Evolutionary conservation across 176 grass and related monocot genomes (phyloP), one percentile per base, ranked within the genome.

Genomic region (Triticum turgidum): DNA sequence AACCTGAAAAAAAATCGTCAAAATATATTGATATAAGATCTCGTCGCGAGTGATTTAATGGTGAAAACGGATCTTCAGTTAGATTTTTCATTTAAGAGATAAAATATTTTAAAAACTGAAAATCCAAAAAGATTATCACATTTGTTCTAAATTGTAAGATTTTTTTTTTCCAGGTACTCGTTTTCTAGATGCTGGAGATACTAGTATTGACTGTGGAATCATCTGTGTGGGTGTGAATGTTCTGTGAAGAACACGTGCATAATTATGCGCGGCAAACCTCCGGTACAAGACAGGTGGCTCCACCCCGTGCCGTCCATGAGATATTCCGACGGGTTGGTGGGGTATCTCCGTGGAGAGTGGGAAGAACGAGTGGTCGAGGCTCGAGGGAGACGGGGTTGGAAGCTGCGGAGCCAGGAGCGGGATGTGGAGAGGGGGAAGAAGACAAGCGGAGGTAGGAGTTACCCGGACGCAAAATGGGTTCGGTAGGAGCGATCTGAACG

Each of bases 401-500:
- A 49, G 70, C 38, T 44, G 10, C 34, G 44, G 11, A 45, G 25
- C 71, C 33, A 24, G 22, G 72, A 27, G 41, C 41, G 12, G 22
- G 71, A 47, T 42, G 71, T 74, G 22, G 72, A 75, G 72, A 75
- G 5, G 70, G 1, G 39, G 70, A 74, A 20, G 74, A 77, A 56
- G 74, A 77, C 74, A 77, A 77, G 47, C 27, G 47, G 47, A 77
- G 74, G 47, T 32, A 34, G 74, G 25, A 56, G 74, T 56, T 33
- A 34, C 45, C 74, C 27, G 45, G 8, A 77, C 74, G 74, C 74
- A 77, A 77, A 56, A 20, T 49, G 74, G 12, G 47, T 77, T 77
- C 9, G 74, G 74, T 56, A 77, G 74, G 74, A 77, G 74, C 56
- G 74, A 56, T 5, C 74, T 56, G 74, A 49, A 77, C 74, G 74